These are phyloP conservation scores for Lodderomyces oxycetoniae DNA, from an alignment of 1,139 yeast species.

Conservation along the genomic window DNA sequence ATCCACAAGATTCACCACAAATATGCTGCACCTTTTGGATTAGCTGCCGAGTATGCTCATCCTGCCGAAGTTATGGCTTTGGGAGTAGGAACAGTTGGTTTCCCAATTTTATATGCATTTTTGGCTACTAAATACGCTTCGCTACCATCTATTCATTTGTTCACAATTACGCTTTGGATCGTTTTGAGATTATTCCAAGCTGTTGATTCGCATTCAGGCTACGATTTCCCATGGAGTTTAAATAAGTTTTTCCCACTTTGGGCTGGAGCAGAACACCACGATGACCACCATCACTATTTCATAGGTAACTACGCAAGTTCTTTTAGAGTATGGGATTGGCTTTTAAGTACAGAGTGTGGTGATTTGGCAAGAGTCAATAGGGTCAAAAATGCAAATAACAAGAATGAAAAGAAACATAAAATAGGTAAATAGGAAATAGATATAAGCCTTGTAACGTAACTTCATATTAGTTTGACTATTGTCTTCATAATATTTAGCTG, in stretches of 20 bases:
- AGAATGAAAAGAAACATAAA: slow-evolving; percentile 5
- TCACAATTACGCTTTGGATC: slow-evolving; percentile 85
- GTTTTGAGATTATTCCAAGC: slow-evolving; percentile 88
- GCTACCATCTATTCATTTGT: slow-evolving; percentile 56
- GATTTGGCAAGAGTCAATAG: slow-evolving; percentile 58
- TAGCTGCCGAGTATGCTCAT: slow-evolving; percentile 96
- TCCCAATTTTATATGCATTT: slow-evolving; percentile 62
- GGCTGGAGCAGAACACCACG: slow-evolving; percentile 99
- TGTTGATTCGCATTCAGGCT: slow-evolving; percentile 94
- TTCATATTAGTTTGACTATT: too few species aligned
- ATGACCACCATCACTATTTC: slow-evolving; percentile 91
- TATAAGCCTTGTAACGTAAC: too few species aligned
- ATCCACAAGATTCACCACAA: slow-evolving; percentile 96
- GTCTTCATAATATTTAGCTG: too few species aligned
- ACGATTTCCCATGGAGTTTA: slow-evolving; percentile 94
- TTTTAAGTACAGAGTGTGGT: slow-evolving; percentile 81
- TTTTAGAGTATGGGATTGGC: slow-evolving; percentile 90
- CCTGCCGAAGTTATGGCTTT: slow-evolving; percentile 87
- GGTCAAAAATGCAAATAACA: slow-evolving; percentile 32
- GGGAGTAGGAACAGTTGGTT: slow-evolving; percentile 93
- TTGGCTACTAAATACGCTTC: slow-evolving; percentile 31
- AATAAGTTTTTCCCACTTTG: slow-evolving; percentile 89
- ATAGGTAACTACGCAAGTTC: slow-evolving; percentile 90
- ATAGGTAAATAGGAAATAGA: slow-evolving; percentile 5
- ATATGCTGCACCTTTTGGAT: slow-evolving; percentile 95